phyloP scores from a whole-genome alignment of 148 eudicot genomes.

The Chenopodium formosanum region DNA sequence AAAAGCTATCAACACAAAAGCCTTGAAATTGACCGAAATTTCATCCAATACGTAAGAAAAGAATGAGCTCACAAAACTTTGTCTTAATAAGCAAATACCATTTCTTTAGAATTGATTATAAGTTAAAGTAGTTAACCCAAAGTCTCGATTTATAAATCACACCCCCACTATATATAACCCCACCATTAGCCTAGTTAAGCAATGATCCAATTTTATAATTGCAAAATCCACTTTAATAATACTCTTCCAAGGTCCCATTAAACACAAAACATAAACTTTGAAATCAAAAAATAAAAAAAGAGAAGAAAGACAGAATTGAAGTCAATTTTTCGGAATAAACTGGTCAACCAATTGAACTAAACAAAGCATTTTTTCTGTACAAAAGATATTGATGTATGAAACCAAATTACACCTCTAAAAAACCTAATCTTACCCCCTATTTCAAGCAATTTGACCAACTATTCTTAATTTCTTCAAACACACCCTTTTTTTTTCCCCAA shows the following conservation, averaged over 20 bases:
- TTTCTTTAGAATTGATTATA: slow-evolving; percentile 12
- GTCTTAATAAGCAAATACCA: not conserved
- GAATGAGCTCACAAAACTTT: not conserved
- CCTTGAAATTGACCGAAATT: slow-evolving; percentile 4
- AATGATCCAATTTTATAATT: not conserved
- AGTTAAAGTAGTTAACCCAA: not conserved
- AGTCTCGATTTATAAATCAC: slow-evolving; percentile 1
- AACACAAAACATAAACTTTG: no score
- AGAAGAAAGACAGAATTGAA: slow-evolving; percentile 6
- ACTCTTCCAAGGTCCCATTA: not conserved
- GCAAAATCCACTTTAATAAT: not conserved
- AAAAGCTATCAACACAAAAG: not conserved
- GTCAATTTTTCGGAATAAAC: slow-evolving; percentile 31
- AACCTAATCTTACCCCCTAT: slow-evolving; percentile 17
- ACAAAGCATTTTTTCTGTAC: slow-evolving; percentile 14
- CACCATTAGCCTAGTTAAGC: slow-evolving; percentile 19
- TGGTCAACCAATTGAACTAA: slow-evolving; percentile 27
- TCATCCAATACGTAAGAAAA: not conserved
- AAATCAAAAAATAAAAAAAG: not conserved
- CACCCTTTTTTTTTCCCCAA: not conserved
- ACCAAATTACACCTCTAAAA: slow-evolving; percentile 23
- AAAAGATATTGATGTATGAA: slow-evolving; percentile 23
- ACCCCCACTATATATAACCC: not conserved
- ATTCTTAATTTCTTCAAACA: not conserved
- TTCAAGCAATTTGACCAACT: slow-evolving; percentile 2